Evolutionary conservation across 352 stramenopile genomes (phyloP), one percentile per base, ranked within the genome.

Genomic region (Peronosclerospora sorghi): DNA sequence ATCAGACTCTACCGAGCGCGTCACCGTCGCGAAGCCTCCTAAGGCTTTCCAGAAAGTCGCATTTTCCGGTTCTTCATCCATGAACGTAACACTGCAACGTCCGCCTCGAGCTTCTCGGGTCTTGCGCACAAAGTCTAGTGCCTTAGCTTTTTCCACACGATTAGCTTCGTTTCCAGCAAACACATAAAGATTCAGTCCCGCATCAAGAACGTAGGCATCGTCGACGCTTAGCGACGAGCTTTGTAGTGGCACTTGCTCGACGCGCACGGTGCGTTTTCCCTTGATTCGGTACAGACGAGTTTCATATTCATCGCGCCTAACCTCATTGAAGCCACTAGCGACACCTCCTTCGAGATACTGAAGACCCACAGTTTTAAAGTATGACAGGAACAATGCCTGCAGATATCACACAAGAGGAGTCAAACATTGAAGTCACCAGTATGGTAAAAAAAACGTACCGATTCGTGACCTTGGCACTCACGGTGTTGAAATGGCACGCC

Each of bases 131-230:
- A 95, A 86, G 44, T 95, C 72, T 12, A 94, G 68, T 10, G 68
- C 77, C 59, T 97, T 97, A 28, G 73, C 73, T 55, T 95, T 96
- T 60, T 97, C 92, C 51, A 93, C 62, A 37, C 68, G 70, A 60
- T 90, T 96, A 17, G 74, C 75, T 0, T 73, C 60, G 41, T 81
- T 68, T 32, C 84, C 76, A 39, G 76, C 75, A 59, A 69, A 86
- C 52, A 89, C 58, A 62, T 92, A 98, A 10, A 98, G 69, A 51
- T 96, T 78, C n/a, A 88, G 59, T 2, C 86, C 92, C 2, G 60
- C 68, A 58, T 97, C 94, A 14, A 98, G 72, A 4, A 98, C 75
- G 59, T 96, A 98, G 0, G 92, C 88, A 62, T 98, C 94, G 47
- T 95, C 86, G 5, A 83, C 59, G 49, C 94, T 97, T 10, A 98